A percentile compares a stretch with the other conserved stretches of the same genome.
These are phyloP conservation scores for Persicaria tinctoria DNA, from an alignment of 148 eudicot genomes.

Conservation along the genomic window DNA sequence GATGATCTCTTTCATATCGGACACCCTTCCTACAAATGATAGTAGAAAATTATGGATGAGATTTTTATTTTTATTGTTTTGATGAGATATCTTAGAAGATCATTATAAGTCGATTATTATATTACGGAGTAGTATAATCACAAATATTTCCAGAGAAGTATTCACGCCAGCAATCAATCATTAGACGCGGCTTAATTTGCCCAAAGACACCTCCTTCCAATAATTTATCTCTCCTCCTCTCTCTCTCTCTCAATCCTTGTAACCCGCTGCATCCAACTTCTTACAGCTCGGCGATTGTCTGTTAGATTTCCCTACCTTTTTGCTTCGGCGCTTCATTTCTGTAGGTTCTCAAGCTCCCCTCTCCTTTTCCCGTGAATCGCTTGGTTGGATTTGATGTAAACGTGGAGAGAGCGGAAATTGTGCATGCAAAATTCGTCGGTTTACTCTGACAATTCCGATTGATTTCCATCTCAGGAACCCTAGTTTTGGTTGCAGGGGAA, in stretches of 20 bases:
- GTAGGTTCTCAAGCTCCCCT: neutral
- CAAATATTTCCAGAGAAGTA: slow-evolving; percentile 1
- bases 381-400: neutral
- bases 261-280: slow-evolving; percentile 6
- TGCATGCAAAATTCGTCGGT: neutral
- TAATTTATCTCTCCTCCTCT: neutral
- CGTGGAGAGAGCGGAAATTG: neutral
- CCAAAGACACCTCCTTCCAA: neutral
- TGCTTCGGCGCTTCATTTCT: neutral
- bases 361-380: neutral
- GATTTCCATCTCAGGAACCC: slow-evolving; percentile 2
- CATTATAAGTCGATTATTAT: neutral
- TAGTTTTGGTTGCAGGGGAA: neutral
- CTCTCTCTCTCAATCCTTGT: slow-evolving; percentile 1
- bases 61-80: neutral
- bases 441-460: neutral
- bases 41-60: too few relatives aligned
- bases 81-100: neutral
- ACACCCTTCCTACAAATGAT: too few relatives aligned
- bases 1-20: too few relatives aligned
- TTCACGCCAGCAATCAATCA: slow-evolving; percentile 9
- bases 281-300: slow-evolving; percentile 6
- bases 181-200: neutral
- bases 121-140: neutral
- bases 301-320: neutral